Evolutionary conservation across 2,329 filamentous ascomycete genomes (phyloP), one percentile per base, ranked within the genome.

Genomic region (Sarocladium kiliense): DNA sequence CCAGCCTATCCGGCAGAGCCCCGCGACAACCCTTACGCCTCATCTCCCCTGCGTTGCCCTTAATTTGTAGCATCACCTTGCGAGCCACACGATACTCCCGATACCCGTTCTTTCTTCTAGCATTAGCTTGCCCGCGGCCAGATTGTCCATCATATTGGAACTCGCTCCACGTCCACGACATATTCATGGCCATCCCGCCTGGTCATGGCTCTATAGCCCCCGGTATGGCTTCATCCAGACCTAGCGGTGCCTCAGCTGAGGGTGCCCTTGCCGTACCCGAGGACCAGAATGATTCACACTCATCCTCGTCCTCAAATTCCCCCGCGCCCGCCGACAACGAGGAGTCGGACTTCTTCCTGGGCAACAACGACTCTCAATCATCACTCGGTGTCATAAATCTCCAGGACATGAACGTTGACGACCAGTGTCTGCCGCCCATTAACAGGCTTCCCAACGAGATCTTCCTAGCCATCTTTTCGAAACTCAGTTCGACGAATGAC

Each of bases 301-400:
- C 80, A 1, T 81, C 80, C 1, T 89, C 86, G 5, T 88, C 88
- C 7, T 88, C 86, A 56, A 89, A 87, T 66, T 91, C 88, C 1
- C 88, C 88, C 44, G 83, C 81, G 53, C 84, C 87, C 54, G 84
- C 84, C 67, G 88, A 91, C 66, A 91, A 95, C 72, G 88, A 92
- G 66, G 93, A 97, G 73, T 96, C 91, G 62, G 93, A 97, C 73
- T 96, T 94, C 71, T 94, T 94, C 71, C 87, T 88, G 68, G 82
- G 81, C 56, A 87, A 88, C 64, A 96, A 97, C 74, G 93, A 97
- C 74, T 97, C 93, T 3, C 83, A 94, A 68, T 97, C 93, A 1
- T 97, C 93, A 1, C 81, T 97, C 56, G 91, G 91, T 54, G 84
- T 91, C 32, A 88, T 88, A 45, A 87, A 88, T 58, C 80, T 91